Conservation (phyloP, 2,329 filamentous ascomycete genomes). For the Phaeophleospora eucalypticola region DNA sequence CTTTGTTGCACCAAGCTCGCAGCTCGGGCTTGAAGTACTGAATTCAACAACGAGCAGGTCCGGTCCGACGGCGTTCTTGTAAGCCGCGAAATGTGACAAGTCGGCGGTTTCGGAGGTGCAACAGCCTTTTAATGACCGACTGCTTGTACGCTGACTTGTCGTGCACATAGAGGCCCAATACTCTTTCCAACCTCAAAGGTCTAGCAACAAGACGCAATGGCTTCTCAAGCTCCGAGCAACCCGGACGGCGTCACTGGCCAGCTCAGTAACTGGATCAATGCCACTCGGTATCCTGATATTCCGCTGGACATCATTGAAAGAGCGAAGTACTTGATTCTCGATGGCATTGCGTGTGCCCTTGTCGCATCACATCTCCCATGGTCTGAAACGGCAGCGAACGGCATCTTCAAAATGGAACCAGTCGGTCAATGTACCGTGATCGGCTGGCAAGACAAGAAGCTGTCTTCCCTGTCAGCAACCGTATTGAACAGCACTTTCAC, state of each 20-base stretch:
- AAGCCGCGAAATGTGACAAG: too few relatives aligned
- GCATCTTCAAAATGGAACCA: conserved; percentile 10
- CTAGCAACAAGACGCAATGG: background rate
- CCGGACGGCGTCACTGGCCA: conserved; percentile 6
- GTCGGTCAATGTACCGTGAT: conserved; percentile 9
- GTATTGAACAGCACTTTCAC: conserved; percentile 11
- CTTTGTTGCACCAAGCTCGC: too few relatives aligned
- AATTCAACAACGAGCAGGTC: too few relatives aligned
- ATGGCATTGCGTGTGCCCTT: conserved; percentile 9
- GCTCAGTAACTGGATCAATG: conserved; percentile 7
- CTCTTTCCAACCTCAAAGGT: too few relatives aligned
- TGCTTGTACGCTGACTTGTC: too few relatives aligned
- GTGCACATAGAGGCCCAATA: too few relatives aligned
- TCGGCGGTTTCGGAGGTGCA: too few relatives aligned
- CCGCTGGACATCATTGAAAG: conserved; percentile 8
- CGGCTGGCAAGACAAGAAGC: conserved; percentile 8
- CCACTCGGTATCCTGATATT: background rate
- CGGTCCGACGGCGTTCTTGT: too few relatives aligned
- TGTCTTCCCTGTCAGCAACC: conserved; percentile 5
- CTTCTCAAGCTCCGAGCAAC: conserved; percentile 1
- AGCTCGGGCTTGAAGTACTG: too few relatives aligned
- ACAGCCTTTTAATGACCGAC: too few relatives aligned
- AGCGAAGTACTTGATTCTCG: conserved; percentile 10
- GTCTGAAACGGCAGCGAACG: conserved; percentile 10
- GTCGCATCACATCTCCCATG: conserved; percentile 11